A percentile compares a stretch with the other conserved stretches of the same genome.
Evolutionary conservation across 2,329 filamentous ascomycete genomes (phyloP).

Genomic region (Pseudogymnoascus pannorum): DNA sequence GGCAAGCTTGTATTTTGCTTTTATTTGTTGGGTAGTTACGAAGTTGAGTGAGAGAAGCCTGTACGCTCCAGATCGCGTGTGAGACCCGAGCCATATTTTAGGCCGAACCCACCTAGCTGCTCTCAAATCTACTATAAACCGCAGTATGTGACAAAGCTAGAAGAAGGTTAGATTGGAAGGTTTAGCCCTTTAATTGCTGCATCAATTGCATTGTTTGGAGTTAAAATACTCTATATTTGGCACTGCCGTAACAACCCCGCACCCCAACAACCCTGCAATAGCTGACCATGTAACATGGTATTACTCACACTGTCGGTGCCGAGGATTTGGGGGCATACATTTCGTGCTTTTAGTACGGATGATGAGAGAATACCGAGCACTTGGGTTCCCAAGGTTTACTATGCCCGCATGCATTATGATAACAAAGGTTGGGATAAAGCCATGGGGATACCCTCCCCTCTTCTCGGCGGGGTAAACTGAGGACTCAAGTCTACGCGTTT

Average conservation of each 20-base stretch:
- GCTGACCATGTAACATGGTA: too few species aligned
- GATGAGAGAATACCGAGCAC: conserved; percentile 10
- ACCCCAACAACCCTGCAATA: too few species aligned
- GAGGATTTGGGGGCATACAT: neutral
- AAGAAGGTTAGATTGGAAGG: neutral
- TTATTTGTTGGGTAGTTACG: neutral
- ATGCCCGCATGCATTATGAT: conserved; percentile 4
- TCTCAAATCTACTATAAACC: neutral
- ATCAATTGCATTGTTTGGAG: neutral
- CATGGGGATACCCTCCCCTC: neutral
- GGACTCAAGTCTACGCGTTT: neutral
- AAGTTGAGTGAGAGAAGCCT: neutral
- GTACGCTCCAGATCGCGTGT: neutral
- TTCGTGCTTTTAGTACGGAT: conserved; percentile 11
- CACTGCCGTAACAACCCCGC: too few species aligned
- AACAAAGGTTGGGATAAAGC: neutral
- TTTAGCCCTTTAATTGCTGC: neutral
- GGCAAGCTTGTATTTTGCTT: neutral
- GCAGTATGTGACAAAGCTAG: neutral
- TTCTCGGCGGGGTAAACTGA: neutral
- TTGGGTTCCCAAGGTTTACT: neutral
- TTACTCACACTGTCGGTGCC: neutral
- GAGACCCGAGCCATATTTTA: neutral
- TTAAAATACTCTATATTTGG: neutral
- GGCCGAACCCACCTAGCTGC: neutral